phyloP scores from a whole-genome alignment of 345 rosid species.

The Zanthoxylum bungeanum region DNA sequence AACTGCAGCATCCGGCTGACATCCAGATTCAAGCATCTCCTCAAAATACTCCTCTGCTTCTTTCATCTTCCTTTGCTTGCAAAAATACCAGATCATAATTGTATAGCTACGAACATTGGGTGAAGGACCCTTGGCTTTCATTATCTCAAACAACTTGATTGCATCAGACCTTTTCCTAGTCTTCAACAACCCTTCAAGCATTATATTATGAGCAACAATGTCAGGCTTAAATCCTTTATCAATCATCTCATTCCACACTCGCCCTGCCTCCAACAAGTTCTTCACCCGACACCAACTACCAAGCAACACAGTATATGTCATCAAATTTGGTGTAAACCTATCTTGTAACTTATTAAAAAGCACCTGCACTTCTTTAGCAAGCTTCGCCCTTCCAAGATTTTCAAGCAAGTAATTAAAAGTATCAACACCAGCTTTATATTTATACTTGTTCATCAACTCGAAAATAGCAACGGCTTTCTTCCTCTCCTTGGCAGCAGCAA shows the following conservation, averaged over 20 bases:
- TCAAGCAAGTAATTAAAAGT: conserved; percentile 75
- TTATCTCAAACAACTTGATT: conserved; percentile 77
- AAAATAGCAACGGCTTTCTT: conserved; percentile 78
- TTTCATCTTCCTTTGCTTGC: conserved; percentile 73
- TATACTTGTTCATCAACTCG: conserved; percentile 88
- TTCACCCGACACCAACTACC: conserved; percentile 77
- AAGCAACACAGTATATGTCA: conserved; percentile 71
- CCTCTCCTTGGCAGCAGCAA: conserved; percentile 85
- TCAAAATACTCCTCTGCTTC: conserved; percentile 69
- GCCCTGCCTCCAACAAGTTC: conserved; percentile 90
- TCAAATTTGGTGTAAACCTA: conserved; percentile 70
- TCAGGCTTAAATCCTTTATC: conserved; percentile 82
- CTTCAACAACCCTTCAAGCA: conserved; percentile 81
- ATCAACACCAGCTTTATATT: conserved; percentile 58
- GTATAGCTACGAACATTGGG: conserved; percentile 75
- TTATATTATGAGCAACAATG: conserved; percentile 59
- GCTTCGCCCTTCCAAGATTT: conserved; percentile 78
- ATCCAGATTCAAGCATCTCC: conserved; percentile 64
- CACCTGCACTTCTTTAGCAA: conserved; percentile 72
- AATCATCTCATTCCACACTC: conserved; percentile 82
- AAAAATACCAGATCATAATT: conserved; percentile 60
- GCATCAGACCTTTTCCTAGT: conserved; percentile 67
- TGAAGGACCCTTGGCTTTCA: conserved; percentile 78
- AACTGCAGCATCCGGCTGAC: conserved; percentile 61
- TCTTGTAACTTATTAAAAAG: conserved; percentile 70